A percentile compares a stretch with the other conserved stretches of the same genome.
Evolutionary conservation across 139 green algal species (phyloP).

Genomic region (Spirogloea muscicola): DNA sequence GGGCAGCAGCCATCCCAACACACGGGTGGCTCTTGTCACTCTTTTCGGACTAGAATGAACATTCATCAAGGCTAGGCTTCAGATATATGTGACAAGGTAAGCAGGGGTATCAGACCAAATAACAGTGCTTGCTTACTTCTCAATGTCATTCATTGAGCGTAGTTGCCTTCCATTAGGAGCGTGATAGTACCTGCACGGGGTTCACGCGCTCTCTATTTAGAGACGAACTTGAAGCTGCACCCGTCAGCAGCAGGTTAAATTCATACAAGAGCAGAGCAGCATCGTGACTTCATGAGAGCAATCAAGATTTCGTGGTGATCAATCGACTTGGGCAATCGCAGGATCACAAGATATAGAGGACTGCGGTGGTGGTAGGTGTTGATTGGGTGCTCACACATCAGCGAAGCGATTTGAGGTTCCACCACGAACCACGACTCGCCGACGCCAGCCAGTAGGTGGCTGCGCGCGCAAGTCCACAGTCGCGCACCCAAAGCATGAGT

Average conservation of each 20-base stretch:
- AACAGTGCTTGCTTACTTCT: slow-evolving; percentile 12
- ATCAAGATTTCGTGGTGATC: neutral
- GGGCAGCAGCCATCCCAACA: no score
- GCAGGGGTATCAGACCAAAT: no score
- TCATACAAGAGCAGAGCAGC: neutral
- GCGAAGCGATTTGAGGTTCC: slow-evolving; percentile 7
- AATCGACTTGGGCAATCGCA: neutral
- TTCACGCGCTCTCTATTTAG: no score
- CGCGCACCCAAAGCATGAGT: no score
- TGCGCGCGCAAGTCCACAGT: no score
- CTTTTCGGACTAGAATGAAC: no score
- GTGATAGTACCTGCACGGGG: slow-evolving; percentile 9
- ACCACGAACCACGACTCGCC: slow-evolving; percentile 26
- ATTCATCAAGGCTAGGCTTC: no score
- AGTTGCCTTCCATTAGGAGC: neutral
- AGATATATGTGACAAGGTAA: no score
- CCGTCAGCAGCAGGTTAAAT: neutral
- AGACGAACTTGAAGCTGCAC: neutral
- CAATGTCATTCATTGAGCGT: slow-evolving; percentile 6
- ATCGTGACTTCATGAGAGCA: neutral
- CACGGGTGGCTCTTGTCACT: no score
- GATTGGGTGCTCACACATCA: slow-evolving; percentile 38
- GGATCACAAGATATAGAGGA: no score
- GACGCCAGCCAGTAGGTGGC: slow-evolving; percentile 18
- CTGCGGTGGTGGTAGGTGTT: no score